Base-by-base conservation (phyloP, 2,329 filamentous ascomycete genomes). In the Pseudomassariella vexata region DNA sequence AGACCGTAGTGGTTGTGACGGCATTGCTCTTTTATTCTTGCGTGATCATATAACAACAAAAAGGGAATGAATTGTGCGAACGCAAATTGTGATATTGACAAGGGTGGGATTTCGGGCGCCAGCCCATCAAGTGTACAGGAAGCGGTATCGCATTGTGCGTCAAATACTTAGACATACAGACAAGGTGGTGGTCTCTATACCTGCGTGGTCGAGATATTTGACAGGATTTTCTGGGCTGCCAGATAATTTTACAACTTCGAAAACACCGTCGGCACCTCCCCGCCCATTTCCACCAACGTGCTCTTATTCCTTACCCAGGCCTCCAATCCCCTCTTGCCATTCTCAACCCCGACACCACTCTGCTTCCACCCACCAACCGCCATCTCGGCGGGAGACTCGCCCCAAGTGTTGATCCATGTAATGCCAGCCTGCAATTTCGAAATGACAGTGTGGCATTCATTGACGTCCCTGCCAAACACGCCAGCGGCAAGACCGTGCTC, bases 371-470 rank as follows among this genome's bases (percentile, higher is more conserved):
- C 87, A 8, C 87, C 87, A 0, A 94, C 87, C 3, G 83, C 82
- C 88, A 94, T 94, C 66, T 94, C 87, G 0, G 88, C 85, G 0
- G 87, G 87, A 29, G 75, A 82, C 63, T 94, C 87, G n/a, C 88
- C 87, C 88, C 88, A 94, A 0, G 85, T 88, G 56, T 94, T 94
- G 32, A 94, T 71, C 87, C 87, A 94, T 1, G 85, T 94, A 49
- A 94, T 94, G 20, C 87, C 87, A 0, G 86, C 86, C 52, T 94
- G 73, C 5, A 94, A 63, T 49, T 76, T 70, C 16, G 73, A 70
- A 24, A 90, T 68, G 1, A 90, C 73, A 25, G 73, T 66, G 49
- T 94, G 85, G 34, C 84, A 87, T 28, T 71, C 53, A 46, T 85
- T 82, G 32, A 94, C 58, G 44, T 94, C 76, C 37, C 73, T 75